Evolutionary conservation across 129 eudicot genomes (phyloP).

Genomic region (Gnaphalium uliginosum): DNA sequence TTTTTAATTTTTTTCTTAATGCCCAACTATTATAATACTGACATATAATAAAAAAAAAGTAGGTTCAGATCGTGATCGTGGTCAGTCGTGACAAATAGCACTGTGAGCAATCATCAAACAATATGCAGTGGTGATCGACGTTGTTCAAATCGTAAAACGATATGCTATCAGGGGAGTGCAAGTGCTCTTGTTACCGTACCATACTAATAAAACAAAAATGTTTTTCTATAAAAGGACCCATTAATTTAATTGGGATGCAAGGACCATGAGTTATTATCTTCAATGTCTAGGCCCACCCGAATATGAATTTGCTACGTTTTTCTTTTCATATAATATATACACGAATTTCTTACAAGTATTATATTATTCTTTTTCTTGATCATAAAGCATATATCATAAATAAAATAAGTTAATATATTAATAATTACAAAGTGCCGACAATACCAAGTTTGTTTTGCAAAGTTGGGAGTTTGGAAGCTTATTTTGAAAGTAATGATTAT

Average conservation of each 20-base stretch:
- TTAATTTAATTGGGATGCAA: slow-evolving; percentile 3
- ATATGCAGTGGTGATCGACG: too few relatives aligned
- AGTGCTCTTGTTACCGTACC: too few relatives aligned
- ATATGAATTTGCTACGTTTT: not conserved
- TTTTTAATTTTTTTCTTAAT: too few relatives aligned
- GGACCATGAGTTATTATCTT: not conserved
- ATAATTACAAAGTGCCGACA: slow-evolving; percentile 10
- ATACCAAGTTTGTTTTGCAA: not conserved
- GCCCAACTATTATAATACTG: too few relatives aligned
- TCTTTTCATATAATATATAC: not conserved
- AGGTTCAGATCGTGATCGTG: too few relatives aligned
- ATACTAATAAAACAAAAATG: too few relatives aligned
- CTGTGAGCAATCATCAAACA: too few relatives aligned
- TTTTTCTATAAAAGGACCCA: not conserved
- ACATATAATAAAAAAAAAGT: too few relatives aligned
- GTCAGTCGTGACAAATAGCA: too few relatives aligned
- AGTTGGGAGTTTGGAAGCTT: not conserved
- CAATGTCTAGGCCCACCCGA: not conserved
- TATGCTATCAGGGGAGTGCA: too few relatives aligned
- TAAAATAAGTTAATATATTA: not conserved
- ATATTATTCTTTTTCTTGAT: not conserved
- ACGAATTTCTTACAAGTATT: not conserved
- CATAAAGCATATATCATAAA: too few relatives aligned
- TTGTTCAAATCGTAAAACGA: too few relatives aligned
- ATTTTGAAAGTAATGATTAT: not conserved